Conservation (phyloP, 2,329 filamentous ascomycete species). For the Aspergillus phoenicis region DNA sequence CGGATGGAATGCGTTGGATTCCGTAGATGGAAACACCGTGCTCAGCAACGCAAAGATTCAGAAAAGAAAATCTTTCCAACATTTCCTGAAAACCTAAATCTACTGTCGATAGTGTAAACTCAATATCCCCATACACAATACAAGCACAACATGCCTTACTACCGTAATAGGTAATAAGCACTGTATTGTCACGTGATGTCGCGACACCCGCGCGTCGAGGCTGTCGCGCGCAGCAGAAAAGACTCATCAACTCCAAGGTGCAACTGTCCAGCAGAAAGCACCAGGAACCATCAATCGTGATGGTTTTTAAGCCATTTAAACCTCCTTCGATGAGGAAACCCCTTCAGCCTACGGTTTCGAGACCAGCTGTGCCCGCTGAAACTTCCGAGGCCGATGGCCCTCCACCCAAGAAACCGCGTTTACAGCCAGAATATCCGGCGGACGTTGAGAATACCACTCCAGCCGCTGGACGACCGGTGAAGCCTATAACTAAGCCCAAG, state of each 20-base stretch:
- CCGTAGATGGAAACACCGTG: no score
- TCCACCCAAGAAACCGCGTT: slow-evolving; percentile 42
- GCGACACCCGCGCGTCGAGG: slow-evolving; percentile 6
- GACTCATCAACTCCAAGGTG: neutral
- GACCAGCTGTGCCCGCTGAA: slow-evolving; percentile 4
- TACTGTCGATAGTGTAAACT: no score
- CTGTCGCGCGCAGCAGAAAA: neutral
- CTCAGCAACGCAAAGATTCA: no score
- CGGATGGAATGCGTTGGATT: no score
- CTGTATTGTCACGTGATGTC: neutral
- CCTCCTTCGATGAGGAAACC: slow-evolving; percentile 47
- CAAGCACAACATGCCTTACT: neutral
- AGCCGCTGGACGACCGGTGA: slow-evolving; percentile 24
- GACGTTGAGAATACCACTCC: slow-evolving; percentile 14
- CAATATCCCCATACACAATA: no score
- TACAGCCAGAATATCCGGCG: slow-evolving; percentile 26
- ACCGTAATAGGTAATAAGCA: neutral
- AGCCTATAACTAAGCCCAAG: slow-evolving; percentile 37
- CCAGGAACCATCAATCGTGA: slow-evolving; percentile 22
- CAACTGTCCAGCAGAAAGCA: neutral
- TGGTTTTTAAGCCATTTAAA: slow-evolving; percentile 52
- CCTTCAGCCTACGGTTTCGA: neutral
- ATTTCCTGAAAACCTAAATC: no score
- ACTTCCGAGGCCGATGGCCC: slow-evolving; percentile 18
- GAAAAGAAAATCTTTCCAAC: no score